Conservation (phyloP, 176 grass and related monocot species). For the Leersia perrieri region DNA sequence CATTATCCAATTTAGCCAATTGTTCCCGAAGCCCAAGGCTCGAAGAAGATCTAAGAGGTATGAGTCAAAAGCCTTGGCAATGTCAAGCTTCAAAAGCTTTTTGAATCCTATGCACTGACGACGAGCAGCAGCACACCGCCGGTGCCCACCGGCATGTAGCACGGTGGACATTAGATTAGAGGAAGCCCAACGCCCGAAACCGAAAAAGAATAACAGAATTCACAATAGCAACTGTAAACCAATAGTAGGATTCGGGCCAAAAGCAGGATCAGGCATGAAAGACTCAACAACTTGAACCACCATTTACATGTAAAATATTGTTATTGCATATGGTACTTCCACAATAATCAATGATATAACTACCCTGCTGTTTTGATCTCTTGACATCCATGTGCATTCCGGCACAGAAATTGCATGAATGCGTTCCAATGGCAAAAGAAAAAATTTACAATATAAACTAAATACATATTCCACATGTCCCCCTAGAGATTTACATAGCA, state of each 20-base stretch:
- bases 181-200: not conserved
- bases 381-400: not conserved
- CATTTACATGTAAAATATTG: not conserved
- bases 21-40: too few relatives aligned
- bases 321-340: not conserved
- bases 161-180: constrained; percentile 55
- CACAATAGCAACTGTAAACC: not conserved
- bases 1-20: too few relatives aligned
- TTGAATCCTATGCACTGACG: constrained; percentile 34
- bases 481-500: constrained; percentile 5
- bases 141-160: constrained; percentile 59
- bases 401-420: not conserved
- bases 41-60: too few relatives aligned
- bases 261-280: not conserved
- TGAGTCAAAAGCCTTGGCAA: too few relatives aligned
- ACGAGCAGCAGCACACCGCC: constrained; percentile 48
- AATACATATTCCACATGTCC: not conserved
- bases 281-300: not conserved
- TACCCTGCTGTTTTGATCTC: constrained; percentile 3
- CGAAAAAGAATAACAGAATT: not conserved
- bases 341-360: not conserved
- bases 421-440: constrained; percentile 3
- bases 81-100: too few relatives aligned
- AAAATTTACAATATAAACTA: constrained; percentile 13
- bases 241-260: not conserved